phyloP scores from a whole-genome alignment of 2,329 filamentous ascomycete species.

The Pseudogymnoascus sp. region DNA sequence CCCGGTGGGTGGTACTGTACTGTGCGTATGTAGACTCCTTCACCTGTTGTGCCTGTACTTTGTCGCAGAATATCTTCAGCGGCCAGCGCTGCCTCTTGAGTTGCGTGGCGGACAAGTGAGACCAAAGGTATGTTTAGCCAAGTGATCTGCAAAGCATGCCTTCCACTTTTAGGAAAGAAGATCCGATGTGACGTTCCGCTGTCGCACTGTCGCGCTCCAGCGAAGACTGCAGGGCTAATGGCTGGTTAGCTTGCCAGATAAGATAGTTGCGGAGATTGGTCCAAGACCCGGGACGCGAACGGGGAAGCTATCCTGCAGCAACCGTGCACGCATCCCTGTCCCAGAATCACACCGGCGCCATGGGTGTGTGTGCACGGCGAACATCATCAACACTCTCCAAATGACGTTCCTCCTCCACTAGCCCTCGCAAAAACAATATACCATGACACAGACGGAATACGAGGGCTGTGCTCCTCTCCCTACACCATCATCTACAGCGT shows the following conservation, averaged over 20 bases:
- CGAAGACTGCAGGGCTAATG: background rate
- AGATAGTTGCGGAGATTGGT: background rate
- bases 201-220: background rate
- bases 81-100: background rate
- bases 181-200: background rate
- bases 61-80: background rate
- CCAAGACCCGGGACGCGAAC: background rate
- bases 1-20: background rate
- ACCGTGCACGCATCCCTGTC: background rate
- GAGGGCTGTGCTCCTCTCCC: conserved; percentile 40
- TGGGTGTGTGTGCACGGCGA: background rate
- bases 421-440: background rate
- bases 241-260: background rate
- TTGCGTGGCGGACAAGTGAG: background rate
- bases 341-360: background rate
- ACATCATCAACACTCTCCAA: background rate
- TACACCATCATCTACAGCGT: conserved; percentile 49
- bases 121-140: background rate
- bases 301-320: background rate
- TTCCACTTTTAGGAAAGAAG: background rate
- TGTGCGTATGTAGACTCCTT: background rate
- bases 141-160: background rate
- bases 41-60: background rate
- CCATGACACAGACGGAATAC: conserved; percentile 1
- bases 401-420: background rate